Conservation (phyloP, 495 filamentous ascomycete genomes). For the Penicillium fimorum region DNA sequence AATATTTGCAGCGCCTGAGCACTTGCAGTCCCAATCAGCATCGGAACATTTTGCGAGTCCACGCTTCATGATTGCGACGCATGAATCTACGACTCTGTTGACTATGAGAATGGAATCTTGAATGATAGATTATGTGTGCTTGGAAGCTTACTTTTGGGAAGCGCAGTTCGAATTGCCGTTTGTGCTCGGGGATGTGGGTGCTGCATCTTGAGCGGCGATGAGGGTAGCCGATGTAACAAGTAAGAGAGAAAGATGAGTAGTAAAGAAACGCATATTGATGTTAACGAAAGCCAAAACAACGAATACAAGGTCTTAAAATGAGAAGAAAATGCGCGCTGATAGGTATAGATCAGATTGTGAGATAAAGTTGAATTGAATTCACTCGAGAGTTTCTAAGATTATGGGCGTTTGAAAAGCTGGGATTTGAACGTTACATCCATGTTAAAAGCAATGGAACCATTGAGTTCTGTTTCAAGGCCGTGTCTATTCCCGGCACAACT, state of each 20-base stretch:
- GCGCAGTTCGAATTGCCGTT: constrained; percentile 14
- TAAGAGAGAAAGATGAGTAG: constrained; percentile 9
- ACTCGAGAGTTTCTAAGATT: not conserved
- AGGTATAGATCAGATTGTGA: not conserved
- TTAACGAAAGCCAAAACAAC: too few relatives aligned
- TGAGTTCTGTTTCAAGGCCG: not conserved
- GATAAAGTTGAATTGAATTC: not conserved
- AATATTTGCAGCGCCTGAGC: constrained; percentile 24
- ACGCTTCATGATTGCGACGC: constrained; percentile 18
- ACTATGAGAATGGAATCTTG: constrained; percentile 1
- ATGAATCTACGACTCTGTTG: constrained; percentile 22
- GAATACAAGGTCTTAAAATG: not conserved
- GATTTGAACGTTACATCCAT: constrained; percentile 9
- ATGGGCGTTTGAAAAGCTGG: not conserved
- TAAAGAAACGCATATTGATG: constrained; percentile 5
- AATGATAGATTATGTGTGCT: not conserved
- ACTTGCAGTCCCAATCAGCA: constrained; percentile 30
- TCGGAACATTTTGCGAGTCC: constrained; percentile 14
- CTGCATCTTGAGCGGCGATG: constrained; percentile 16
- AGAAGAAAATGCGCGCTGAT: not conserved
- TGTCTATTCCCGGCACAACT: constrained; percentile 13
- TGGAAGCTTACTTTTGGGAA: constrained; percentile 15
- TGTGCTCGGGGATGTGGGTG: constrained; percentile 4
- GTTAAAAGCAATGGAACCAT: constrained; percentile 2
- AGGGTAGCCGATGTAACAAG: constrained; percentile 10